Conservation (phyloP, 192 early-diverging fungal species). For the Backusella macrospora region DNA sequence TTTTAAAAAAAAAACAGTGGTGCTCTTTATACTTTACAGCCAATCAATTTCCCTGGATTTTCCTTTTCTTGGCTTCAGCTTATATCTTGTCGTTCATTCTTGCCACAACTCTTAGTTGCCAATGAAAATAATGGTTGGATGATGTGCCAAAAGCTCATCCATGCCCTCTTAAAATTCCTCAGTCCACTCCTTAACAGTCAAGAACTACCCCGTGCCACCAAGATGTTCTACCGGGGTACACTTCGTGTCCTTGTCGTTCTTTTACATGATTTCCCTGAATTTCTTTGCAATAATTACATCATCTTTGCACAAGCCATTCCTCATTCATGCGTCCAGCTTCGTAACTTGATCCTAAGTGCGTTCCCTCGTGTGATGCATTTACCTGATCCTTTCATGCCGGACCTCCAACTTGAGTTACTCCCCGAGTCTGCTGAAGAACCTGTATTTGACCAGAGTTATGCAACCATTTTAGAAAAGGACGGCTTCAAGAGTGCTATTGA, state of each 20-base stretch:
- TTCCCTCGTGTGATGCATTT: conserved; percentile 94
- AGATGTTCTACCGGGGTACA: conserved; percentile 86
- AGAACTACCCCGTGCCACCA: conserved; percentile 61
- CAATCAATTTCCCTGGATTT: conserved; percentile 89
- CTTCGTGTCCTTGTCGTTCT: conserved; percentile 89
- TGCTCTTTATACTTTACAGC: conserved; percentile 84
- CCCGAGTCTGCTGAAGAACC: conserved; percentile 87
- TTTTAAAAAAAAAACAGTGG: conserved; percentile 63
- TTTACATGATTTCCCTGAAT: conserved; percentile 98
- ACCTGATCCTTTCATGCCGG: conserved; percentile 94
- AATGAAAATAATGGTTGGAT: conserved; percentile 80
- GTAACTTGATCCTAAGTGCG: conserved; percentile 96
- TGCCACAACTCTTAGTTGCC: conserved; percentile 83
- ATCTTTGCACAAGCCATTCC: conserved; percentile 93
- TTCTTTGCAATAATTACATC: conserved; percentile 90
- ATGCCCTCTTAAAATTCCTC: conserved; percentile 82
- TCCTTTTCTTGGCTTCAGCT: conserved; percentile 94
- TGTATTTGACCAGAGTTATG: conserved; percentile 80
- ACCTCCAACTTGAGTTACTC: conserved; percentile 86
- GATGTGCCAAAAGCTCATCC: conserved; percentile 81
- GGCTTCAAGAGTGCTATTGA: conserved; percentile 78
- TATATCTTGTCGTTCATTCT: conserved; percentile 88
- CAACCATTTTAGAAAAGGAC: conserved; percentile 53
- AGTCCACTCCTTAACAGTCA: conserved; percentile 75
- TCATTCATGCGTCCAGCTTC: conserved; percentile 87